Evolutionary conservation across 2,329 filamentous ascomycete genomes (phyloP), one percentile per base, ranked within the genome.

Genomic region (Hypomyces perniciosus): DNA sequence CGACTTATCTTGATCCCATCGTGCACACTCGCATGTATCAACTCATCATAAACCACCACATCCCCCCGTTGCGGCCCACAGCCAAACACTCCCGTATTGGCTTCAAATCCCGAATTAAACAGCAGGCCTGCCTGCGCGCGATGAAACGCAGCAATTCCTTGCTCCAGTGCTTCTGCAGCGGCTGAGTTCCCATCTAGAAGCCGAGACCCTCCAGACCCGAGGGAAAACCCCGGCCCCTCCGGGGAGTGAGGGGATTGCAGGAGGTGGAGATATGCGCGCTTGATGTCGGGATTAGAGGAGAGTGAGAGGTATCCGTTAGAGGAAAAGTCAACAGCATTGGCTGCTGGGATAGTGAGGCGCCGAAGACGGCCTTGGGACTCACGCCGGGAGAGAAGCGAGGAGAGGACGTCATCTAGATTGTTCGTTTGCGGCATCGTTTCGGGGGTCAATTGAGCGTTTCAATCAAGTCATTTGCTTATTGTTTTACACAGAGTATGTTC

Each of bases 271-370:
- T 84, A 91, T 6, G 80, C 84, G 62, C 83, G 77, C 67, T 86
- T 84, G 6, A 80, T 49, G 10, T 62, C 64, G 0, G 67, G 61
- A 33, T 70, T 64, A 3, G 62, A 64, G 1, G 88, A 84, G 5
- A 91, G 84, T 44, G 90, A 90, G 52, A 95, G 88, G 63, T 93
- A 86, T 50, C 80, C 81, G 65, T 90, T 85, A 62, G 88, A 91
- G 26, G 85, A 84, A 61, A 95, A 87, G 68, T 95, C 89, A 44
- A 84, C 80, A 26, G 81, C 85, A 20, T 77, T 81, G 1, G 85
- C 77, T 0, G 85, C 85, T 3, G 85, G 80, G 4, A 86, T 64
- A 1, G 68, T 77, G 13, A 80, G 62, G 5, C 62, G 64, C n/a
- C 77, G 73, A 6, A 76, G 65, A 47, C 66, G 70, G 8, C 65